Base-by-base conservation (phyloP, 176 grass and related monocot genomes). In the Aegilops sharonensis region DNA sequence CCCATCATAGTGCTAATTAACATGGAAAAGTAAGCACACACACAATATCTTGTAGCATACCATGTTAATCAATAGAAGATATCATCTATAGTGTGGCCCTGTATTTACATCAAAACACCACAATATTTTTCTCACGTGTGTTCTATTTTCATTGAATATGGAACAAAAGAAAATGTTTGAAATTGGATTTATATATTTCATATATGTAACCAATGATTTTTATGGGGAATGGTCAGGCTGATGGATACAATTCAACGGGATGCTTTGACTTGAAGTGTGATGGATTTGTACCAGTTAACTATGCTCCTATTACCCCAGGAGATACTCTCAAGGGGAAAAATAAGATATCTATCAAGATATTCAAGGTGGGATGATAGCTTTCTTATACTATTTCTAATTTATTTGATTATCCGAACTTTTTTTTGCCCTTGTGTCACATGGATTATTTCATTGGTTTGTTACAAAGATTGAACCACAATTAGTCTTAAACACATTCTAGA, bases 331-430 rank as follows among this genome's bases (percentile, higher is more conserved):
- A 37, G 6, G 54, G 32, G 3, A 59, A 61, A 37, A 37, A 18
- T 3, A 61, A 83, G 32, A 71, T 83, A 34, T 56, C 81, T 6
- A 37, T 83, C 48, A 83, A 72, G 48, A 72, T 83, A 83, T 72
- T 83, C 50, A 83, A 83, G 66, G 62, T 67, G 27, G 4, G 8
- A 29, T 45, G 17, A n/a, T 18, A 32, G 64, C 36, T 42, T 17
- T 25, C 13, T 65, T 27, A 30, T 15, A 18, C 6, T 10, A 14
- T 77, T 42, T 45, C 3, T 42, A 9, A 45, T 29, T 20, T 27
- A 25, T 40, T 2, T 39, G 78, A 63, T 12, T 27, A 64, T 31
- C 5, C 8, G 21, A 54, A 77, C 47, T 57, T 5, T 6, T 56
- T 32, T 32, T 1, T 54, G 8, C 4, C 9, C 21, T 34, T 6